phyloP scores from a whole-genome alignment of 306 rosid genomes.

The Lathyrus tuberosus region DNA sequence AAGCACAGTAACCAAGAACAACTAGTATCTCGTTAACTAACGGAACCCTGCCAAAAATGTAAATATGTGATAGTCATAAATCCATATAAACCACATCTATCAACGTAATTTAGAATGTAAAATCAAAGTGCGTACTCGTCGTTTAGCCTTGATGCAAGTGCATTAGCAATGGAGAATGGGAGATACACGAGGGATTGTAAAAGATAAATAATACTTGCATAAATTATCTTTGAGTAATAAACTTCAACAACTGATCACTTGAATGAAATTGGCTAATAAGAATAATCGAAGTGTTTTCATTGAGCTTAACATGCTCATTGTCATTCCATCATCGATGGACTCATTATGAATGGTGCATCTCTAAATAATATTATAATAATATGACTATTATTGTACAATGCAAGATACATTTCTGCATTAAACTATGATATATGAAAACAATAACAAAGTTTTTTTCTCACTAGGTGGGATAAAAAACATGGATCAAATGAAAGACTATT shows the following conservation, averaged over 20 bases:
- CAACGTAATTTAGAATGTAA: slow-evolving; percentile 9
- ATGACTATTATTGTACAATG: no score
- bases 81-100: slow-evolving; percentile 24
- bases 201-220: slow-evolving; percentile 29
- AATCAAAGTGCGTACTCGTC: slow-evolving; percentile 68
- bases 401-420: no score
- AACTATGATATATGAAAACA: no score
- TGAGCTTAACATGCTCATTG: background rate
- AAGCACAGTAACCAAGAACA: slow-evolving; percentile 74
- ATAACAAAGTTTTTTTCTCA: no score
- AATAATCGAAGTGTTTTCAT: background rate
- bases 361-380: no score
- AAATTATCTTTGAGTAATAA: slow-evolving; percentile 20
- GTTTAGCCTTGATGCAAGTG: slow-evolving; percentile 75
- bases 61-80: slow-evolving; percentile 21
- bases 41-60: slow-evolving; percentile 66
- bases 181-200: slow-evolving; percentile 81
- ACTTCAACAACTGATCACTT: slow-evolving; percentile 5
- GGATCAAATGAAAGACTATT: no score
- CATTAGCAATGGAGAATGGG: slow-evolving; percentile 90
- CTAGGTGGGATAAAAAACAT: no score
- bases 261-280: slow-evolving; percentile 12
- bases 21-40: slow-evolving; percentile 74
- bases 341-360: no score
- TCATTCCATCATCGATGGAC: no score